Evolutionary conservation across 1,284 basidiomycete species (phyloP).

Genomic region (Cutaneotrichosporon sp.): DNA sequence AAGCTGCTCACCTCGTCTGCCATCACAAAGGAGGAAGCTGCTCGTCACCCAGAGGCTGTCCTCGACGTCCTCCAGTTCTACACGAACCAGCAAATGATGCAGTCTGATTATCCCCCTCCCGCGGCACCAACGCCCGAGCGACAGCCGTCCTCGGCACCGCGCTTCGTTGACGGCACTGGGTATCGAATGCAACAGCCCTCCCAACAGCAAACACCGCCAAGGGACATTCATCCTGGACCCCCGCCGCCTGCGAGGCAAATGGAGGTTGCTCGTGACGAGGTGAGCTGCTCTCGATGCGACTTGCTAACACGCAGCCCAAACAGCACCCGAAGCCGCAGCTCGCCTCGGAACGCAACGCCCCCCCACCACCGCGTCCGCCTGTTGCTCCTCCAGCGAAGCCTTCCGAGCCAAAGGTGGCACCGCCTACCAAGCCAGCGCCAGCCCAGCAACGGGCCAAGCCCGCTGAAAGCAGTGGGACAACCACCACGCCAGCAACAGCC

Average conservation of each 20-base stretch:
- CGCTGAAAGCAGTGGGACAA: background rate
- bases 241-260: background rate
- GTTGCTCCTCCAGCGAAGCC: background rate
- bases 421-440: conserved; percentile 4
- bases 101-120: conserved; percentile 26
- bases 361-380: conserved; percentile 55
- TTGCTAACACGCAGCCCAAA: background rate
- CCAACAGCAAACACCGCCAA: background rate
- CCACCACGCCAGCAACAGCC: conserved; percentile 24
- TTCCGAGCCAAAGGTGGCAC: conserved; percentile 1
- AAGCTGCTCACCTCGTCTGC: conserved; percentile 93
- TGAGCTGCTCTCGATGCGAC: background rate
- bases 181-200: background rate
- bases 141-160: conserved; percentile 58
- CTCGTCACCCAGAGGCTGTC: conserved; percentile 94
- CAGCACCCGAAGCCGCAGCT: conserved; percentile 24
- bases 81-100: conserved; percentile 81
- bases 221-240: background rate
- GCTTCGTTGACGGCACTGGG: conserved; percentile 77
- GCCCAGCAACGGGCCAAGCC: background rate
- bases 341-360: conserved; percentile 51
- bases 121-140: conserved; percentile 56
- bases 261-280: conserved; percentile 8
- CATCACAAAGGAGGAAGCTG: conserved; percentile 97
- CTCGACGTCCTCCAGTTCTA: conserved; percentile 98